Evolutionary conservation across 108 stramenopile species (phyloP).

Genomic region (Mediolabrus comicus): DNA sequence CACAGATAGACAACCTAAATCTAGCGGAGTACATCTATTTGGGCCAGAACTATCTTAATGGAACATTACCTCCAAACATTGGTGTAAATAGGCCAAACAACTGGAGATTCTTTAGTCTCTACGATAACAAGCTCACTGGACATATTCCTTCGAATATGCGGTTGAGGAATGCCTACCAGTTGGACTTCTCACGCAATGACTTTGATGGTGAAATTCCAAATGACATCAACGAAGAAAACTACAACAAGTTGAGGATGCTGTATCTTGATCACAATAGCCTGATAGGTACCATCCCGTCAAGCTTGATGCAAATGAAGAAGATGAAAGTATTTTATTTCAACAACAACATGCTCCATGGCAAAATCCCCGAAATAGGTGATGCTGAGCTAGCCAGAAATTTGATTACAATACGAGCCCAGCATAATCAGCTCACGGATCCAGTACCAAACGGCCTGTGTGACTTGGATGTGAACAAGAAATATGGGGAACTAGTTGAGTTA

Average conservation of each 20-base stretch:
- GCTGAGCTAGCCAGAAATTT: constrained; percentile 30
- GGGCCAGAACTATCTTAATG: constrained; percentile 39
- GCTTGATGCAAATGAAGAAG: constrained; percentile 44
- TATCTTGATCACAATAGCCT: constrained; percentile 69
- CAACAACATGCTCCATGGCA: constrained; percentile 39
- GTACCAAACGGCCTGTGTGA: constrained; percentile 43
- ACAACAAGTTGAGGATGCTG: constrained; percentile 55
- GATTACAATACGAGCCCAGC: constrained; percentile 48
- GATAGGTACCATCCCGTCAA: constrained; percentile 63
- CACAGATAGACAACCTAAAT: constrained; percentile 25
- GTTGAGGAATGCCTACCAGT: constrained; percentile 31
- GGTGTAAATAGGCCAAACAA: constrained; percentile 35
- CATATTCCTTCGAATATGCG: constrained; percentile 49
- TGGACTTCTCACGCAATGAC: constrained; percentile 39
- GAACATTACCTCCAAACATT: constrained; percentile 30
- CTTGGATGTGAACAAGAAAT: constrained; percentile 29
- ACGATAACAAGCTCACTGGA: constrained; percentile 72
- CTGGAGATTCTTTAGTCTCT: constrained; percentile 39
- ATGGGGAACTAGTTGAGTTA: constrained; percentile 40
- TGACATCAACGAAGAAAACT: constrained; percentile 49
- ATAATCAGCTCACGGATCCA: constrained; percentile 38
- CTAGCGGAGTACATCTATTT: constrained; percentile 43
- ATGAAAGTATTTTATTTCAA: constrained; percentile 42
- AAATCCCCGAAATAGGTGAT: constrained; percentile 28
- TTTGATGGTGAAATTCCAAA: constrained; percentile 39